Evolutionary conservation across 345 rosid genomes (phyloP).

Genomic region (Reutealis trisperma): DNA sequence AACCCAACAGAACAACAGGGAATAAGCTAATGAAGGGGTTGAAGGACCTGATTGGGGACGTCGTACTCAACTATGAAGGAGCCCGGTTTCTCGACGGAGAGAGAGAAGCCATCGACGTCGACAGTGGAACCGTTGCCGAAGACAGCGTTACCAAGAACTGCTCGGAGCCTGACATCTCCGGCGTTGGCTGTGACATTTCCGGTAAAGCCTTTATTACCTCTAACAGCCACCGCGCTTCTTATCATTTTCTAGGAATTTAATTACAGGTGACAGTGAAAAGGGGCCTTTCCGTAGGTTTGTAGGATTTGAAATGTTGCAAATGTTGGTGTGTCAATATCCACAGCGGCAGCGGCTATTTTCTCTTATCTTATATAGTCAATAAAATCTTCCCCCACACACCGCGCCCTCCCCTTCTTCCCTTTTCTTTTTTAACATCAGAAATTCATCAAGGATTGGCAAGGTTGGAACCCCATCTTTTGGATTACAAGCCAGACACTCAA

Average conservation of each 20-base stretch:
- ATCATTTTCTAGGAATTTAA: background rate
- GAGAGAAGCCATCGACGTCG: constrained; percentile 17
- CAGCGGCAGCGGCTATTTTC: no score
- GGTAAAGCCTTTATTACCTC: constrained; percentile 34
- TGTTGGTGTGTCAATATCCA: background rate
- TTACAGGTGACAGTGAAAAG: background rate
- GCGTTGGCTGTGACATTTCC: constrained; percentile 50
- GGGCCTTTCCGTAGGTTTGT: background rate
- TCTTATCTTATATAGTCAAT: no score
- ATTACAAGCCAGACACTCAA: no score
- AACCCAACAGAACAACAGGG: no score
- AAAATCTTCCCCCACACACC: no score
- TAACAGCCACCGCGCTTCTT: constrained; percentile 17
- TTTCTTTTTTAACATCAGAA: no score
- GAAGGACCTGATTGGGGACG: constrained; percentile 24
- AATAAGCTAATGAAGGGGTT: background rate
- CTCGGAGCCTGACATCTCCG: constrained; percentile 75
- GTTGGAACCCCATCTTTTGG: no score
- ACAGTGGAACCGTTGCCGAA: constrained; percentile 30
- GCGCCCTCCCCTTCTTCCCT: no score
- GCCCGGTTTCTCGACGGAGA: constrained; percentile 35
- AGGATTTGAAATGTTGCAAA: background rate
- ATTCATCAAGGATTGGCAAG: no score
- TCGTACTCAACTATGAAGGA: constrained; percentile 30
- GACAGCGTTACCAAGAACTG: constrained; percentile 66